These are phyloP conservation scores for Leishmania aethiopica DNA, from an alignment of 208 protist species.

Conservation along the genomic window DNA sequence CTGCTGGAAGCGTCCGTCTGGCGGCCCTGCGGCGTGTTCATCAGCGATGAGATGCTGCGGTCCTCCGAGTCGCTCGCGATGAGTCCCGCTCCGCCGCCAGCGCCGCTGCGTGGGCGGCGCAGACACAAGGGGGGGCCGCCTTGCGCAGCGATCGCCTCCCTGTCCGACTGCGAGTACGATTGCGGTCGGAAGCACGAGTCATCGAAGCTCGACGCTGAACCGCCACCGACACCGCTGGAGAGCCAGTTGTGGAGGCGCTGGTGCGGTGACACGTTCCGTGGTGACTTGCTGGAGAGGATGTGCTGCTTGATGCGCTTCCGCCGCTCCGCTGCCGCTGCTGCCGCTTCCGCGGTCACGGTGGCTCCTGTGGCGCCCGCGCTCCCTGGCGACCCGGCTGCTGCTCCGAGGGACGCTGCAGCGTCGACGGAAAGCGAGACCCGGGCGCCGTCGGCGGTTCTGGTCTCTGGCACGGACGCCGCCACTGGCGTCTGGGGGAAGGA, in stretches of 20 bases:
- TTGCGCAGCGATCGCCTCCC: not conserved
- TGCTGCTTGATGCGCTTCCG: conserved; percentile 9
- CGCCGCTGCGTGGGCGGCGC: not conserved
- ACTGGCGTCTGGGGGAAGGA: not conserved
- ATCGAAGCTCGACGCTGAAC: not conserved
- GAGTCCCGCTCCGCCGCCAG: not conserved
- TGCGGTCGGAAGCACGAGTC: not conserved
- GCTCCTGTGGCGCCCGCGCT: not conserved
- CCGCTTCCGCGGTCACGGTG: not conserved
- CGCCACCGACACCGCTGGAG: not conserved
- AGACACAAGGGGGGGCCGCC: not conserved
- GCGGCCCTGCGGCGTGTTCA: conserved; percentile 9
- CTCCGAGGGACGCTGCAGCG: not conserved
- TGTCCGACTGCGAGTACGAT: conserved; percentile 3
- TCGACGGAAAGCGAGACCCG: not conserved
- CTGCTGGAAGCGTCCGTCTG: not conserved
- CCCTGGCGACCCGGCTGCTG: not conserved
- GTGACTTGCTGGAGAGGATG: not conserved
- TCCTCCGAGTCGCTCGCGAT: conserved; percentile 16
- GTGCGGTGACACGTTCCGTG: conserved; percentile 9
- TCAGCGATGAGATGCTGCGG: conserved; percentile 6
- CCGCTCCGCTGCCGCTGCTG: not conserved
- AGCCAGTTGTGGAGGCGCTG: not conserved
- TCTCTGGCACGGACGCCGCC: not conserved
- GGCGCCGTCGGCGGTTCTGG: not conserved